These are phyloP conservation scores for Euclidium syriacum DNA, from an alignment of 345 rosid genomes.

Conservation along the genomic window DNA sequence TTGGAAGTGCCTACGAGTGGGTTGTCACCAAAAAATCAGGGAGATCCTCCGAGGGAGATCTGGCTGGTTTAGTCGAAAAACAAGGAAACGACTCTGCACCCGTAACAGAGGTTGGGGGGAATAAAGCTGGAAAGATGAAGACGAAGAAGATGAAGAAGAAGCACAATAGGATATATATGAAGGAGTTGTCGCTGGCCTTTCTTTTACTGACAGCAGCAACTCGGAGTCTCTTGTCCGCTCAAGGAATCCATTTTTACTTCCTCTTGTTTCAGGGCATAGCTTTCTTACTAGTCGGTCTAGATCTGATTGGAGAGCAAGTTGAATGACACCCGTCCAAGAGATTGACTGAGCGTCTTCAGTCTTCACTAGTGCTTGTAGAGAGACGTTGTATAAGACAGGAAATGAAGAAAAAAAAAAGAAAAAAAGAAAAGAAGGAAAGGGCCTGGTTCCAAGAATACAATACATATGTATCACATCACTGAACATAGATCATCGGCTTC, in stretches of 20 bases:
- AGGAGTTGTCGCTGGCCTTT: slow-evolving; percentile 82
- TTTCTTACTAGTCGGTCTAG: slow-evolving; percentile 88
- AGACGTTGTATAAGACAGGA: slow-evolving; percentile 18
- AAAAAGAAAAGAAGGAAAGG: slow-evolving; percentile 18
- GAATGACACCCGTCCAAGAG: slow-evolving; percentile 36
- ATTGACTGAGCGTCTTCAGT: slow-evolving; percentile 11
- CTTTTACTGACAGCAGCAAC: slow-evolving; percentile 83
- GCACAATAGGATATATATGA: slow-evolving; percentile 78
- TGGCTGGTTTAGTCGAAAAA: slow-evolving; percentile 52
- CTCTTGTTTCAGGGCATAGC: slow-evolving; percentile 93
- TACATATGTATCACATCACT: slow-evolving; percentile 1
- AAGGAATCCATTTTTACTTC: slow-evolving; percentile 97
- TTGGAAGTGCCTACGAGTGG: slow-evolving; percentile 95
- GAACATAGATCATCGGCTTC: slow-evolving; percentile 16
- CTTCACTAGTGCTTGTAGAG: slow-evolving; percentile 9
- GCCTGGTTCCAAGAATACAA: slow-evolving; percentile 12
- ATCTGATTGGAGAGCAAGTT: slow-evolving; percentile 93
- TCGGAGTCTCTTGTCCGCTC: slow-evolving; percentile 85
- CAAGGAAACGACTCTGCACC: slow-evolving; percentile 48
- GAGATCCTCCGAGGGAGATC: slow-evolving; percentile 91
- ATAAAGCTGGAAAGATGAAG: slow-evolving; percentile 35
- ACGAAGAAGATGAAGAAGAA: slow-evolving; percentile 49
- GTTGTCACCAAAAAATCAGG: slow-evolving; percentile 94
- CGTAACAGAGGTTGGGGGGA: slow-evolving; percentile 49
- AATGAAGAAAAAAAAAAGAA: not conserved